Evolutionary conservation across 495 filamentous ascomycete species (phyloP).

Genomic region (Lepraria neglecta): DNA sequence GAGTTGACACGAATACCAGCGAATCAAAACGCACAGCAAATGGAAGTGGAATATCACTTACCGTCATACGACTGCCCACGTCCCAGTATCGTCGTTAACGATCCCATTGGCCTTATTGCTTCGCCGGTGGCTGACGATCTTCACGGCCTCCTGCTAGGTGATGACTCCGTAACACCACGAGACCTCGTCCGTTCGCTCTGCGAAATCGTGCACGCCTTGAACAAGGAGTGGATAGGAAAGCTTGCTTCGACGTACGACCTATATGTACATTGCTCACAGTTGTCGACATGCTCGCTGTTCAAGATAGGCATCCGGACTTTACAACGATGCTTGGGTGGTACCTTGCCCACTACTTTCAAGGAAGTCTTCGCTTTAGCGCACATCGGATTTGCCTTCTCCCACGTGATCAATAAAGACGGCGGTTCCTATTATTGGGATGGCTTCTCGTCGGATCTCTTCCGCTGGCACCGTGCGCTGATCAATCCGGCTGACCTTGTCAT

Average conservation of each 20-base stretch:
- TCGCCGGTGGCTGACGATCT: not conserved
- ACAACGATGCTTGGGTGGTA: not conserved
- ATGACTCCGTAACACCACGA: not conserved
- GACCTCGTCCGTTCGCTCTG: not conserved
- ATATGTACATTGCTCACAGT: not conserved
- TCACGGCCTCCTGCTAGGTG: not conserved
- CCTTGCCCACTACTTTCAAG: not conserved
- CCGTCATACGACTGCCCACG: not conserved
- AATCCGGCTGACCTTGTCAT: not conserved
- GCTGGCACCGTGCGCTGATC: not conserved
- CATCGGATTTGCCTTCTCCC: not conserved
- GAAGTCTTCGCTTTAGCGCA: not conserved
- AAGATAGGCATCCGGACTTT: not conserved
- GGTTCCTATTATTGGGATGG: slow-evolving; percentile 2
- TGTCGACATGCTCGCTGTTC: not conserved
- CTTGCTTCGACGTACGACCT: not conserved
- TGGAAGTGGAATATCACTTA: not conserved
- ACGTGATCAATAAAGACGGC: not conserved
- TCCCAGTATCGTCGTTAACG: not conserved
- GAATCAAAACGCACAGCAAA: not conserved
- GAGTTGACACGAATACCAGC: too few relatives aligned
- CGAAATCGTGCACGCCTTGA: not conserved
- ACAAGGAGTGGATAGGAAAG: not conserved
- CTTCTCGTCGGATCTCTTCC: not conserved
- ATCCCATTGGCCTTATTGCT: not conserved